Percentiles rank a stretch among this genome's conserved stretches.
Evolutionary conservation across 2,329 filamentous ascomycete genomes (phyloP).

Genomic region (Trichophaea hybrida): DNA sequence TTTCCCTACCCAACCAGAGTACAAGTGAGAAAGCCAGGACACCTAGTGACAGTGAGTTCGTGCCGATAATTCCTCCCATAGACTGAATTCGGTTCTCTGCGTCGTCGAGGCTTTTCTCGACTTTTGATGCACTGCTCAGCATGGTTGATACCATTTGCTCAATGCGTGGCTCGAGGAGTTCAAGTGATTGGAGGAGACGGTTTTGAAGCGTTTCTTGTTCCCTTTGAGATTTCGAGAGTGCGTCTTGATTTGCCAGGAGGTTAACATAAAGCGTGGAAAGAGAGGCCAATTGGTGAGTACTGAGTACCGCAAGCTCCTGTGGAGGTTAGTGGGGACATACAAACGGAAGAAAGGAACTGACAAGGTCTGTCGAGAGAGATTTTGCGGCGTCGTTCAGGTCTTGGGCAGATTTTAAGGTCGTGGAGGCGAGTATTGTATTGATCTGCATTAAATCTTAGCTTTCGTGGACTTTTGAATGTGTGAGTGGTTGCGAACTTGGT

Average conservation of each 20-base stretch:
- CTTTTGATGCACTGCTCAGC: neutral
- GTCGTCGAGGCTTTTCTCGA: constrained; percentile 1
- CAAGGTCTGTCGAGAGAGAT: neutral
- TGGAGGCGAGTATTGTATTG: neutral
- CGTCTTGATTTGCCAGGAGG: neutral
- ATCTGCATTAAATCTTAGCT: neutral
- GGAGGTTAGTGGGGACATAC: too few species aligned
- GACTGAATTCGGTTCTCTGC: neutral
- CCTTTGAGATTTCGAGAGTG: neutral
- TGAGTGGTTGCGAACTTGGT: neutral
- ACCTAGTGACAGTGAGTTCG: neutral
- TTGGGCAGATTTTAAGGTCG: neutral
- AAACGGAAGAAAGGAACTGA: too few species aligned
- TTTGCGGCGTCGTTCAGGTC: neutral
- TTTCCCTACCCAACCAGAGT: neutral
- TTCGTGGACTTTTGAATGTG: neutral
- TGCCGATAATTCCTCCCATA: neutral
- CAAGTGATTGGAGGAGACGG: neutral
- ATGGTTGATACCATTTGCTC: neutral
- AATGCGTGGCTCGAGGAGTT: neutral
- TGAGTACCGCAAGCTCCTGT: neutral
- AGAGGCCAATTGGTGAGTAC: neutral
- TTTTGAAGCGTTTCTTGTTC: neutral
- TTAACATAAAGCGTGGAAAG: neutral
- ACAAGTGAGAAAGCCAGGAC: neutral